These are phyloP conservation scores for Ascochyta viciae-villosae DNA, from an alignment of 2,329 filamentous ascomycete species.

Conservation along the genomic window DNA sequence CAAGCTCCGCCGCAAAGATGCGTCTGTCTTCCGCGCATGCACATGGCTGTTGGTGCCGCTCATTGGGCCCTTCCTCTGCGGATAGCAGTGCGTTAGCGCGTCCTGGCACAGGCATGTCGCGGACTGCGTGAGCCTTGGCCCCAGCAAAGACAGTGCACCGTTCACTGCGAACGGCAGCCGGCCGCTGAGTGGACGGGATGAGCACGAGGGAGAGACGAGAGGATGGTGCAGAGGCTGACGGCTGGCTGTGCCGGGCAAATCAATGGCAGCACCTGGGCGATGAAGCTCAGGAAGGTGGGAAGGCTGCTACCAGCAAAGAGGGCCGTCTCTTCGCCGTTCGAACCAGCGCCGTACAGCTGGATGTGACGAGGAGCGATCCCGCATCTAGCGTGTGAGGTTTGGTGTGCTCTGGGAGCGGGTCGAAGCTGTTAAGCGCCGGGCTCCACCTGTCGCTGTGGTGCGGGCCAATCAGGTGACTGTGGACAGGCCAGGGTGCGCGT, in stretches of 20 bases:
- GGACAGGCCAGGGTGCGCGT: background rate
- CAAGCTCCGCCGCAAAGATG: constrained; percentile 13
- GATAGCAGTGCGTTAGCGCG: constrained; percentile 16
- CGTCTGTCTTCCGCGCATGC: constrained; percentile 17
- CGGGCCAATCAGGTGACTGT: background rate
- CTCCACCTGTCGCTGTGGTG: background rate
- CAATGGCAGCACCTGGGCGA: background rate
- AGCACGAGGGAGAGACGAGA: constrained; percentile 2
- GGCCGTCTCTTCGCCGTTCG: constrained; percentile 12
- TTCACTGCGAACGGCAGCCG: constrained; percentile 8
- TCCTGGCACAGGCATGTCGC: constrained; percentile 8
- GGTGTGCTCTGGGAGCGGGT: background rate
- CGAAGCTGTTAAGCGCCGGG: constrained; percentile 13
- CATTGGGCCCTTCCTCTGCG: constrained; percentile 9
- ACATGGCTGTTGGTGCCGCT: constrained; percentile 8
- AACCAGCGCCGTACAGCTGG: constrained; percentile 19
- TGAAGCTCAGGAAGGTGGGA: background rate
- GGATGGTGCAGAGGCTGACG: background rate
- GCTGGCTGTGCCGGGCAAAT: background rate
- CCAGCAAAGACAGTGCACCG: constrained; percentile 15
- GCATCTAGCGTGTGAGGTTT: constrained; percentile 8
- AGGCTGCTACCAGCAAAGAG: background rate
- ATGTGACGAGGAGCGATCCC: constrained; percentile 20
- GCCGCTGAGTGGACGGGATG: background rate
- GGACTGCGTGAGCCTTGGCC: constrained; percentile 13